phyloP scores from a whole-genome alignment of 1,284 basidiomycete genomes.

The Stygiomarasmius scandens region DNA sequence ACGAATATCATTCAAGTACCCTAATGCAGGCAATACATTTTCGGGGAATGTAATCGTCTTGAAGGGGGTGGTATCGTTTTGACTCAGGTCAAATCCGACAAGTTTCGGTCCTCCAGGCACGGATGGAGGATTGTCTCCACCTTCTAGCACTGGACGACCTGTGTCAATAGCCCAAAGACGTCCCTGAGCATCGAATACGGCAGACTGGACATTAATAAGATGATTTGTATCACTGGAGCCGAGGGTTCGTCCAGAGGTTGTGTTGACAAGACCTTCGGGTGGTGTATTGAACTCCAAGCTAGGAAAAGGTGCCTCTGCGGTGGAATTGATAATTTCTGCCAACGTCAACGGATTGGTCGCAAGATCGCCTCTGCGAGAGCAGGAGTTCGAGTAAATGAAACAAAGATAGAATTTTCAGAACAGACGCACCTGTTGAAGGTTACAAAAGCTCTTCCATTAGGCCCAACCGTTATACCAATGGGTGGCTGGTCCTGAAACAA shows the following conservation, averaged over 20 bases:
- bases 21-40: slow-evolving; percentile 26
- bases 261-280: slow-evolving; percentile 19
- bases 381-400: background rate
- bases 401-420: background rate
- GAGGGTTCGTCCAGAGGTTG: slow-evolving; percentile 10
- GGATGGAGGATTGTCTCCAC: slow-evolving; percentile 26
- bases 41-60: slow-evolving; percentile 29
- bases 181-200: slow-evolving; percentile 29
- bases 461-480: slow-evolving; percentile 20
- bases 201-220: slow-evolving; percentile 30
- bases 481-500: slow-evolving; percentile 19
- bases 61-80: slow-evolving; percentile 25
- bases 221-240: slow-evolving; percentile 25
- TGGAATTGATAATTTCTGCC: slow-evolving; percentile 18
- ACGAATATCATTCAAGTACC: slow-evolving; percentile 32
- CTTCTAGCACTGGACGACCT: slow-evolving; percentile 24
- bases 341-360: slow-evolving; percentile 17
- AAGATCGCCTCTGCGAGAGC: slow-evolving; percentile 15
- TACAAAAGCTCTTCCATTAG: slow-evolving; percentile 19
- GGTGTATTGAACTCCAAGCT: slow-evolving; percentile 20
- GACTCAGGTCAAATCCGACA: slow-evolving; percentile 28
- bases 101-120: slow-evolving; percentile 32
- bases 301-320: slow-evolving; percentile 19
- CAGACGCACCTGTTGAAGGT: slow-evolving; percentile 19
- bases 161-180: slow-evolving; percentile 34